Evolutionary conservation across 2,329 filamentous ascomycete genomes (phyloP), one percentile per base, ranked within the genome.

Genomic region (Colletotrichum sublineola): DNA sequence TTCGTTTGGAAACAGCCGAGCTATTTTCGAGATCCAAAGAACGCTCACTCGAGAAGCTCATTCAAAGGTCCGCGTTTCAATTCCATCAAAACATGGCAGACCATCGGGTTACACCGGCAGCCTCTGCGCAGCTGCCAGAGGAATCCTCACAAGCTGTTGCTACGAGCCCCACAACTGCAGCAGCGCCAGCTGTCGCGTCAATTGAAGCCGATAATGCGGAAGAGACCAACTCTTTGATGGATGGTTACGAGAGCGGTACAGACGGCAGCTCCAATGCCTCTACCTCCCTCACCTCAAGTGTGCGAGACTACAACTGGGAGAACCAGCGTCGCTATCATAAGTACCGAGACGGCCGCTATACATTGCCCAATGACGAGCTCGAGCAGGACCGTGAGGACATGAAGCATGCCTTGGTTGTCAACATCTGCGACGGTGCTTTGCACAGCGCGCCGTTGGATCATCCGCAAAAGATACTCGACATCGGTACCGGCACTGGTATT

Each of bases 301-400:
- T 84, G 44, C 81, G 79, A 74, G 78, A 84, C 71, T 83, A 83
- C 71, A 77, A 79, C 6, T 84, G 82, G 68, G 82, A 84, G 74
- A 84, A 84, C 50, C 81, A 81, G 9, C 78, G 83, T 44, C 79
- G 83, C 55, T 84, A 84, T 44, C 83, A 84, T 74, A 82, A 79
- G 67, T 84, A 81, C 64, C 78, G 81, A 46, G 78, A 83, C 64
- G 83, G 83, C 8, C 75, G 79, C 1, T 82, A 81, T 42, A 76
- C 79, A 40, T 80, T 82, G 63, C 81, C 81, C 31, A 84, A 86
- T 70, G 44, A 11, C 20, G 1, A 70, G 38, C 33, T 14, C 7
- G 67, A 70, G 2, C 53, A 53, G 29, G 62, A 70, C 4, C 62
- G 67, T 0, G 62, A 66, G 18, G 82, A 82, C 68, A 84, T 83